These are phyloP conservation scores for Psilocybe mexicana DNA, from an alignment of 1,284 basidiomycete species.

Conservation along the genomic window DNA sequence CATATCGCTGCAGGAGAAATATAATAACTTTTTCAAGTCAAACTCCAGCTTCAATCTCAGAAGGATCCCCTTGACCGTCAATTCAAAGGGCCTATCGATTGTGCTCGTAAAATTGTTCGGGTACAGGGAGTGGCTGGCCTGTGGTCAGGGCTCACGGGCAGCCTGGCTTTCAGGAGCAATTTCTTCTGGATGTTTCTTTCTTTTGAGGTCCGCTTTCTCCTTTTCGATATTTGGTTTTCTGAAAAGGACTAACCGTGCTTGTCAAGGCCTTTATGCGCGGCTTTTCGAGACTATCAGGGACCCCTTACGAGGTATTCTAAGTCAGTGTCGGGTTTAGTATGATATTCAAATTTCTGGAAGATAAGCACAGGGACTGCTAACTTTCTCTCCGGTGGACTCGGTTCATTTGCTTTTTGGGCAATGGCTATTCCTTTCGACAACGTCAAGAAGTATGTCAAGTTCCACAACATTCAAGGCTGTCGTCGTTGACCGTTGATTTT, in stretches of 20 bases:
- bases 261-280: constrained; percentile 57
- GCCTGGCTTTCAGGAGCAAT: constrained; percentile 61
- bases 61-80: constrained; percentile 52
- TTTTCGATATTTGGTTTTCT: constrained; percentile 6
- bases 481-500: constrained; percentile 4
- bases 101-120: constrained; percentile 53
- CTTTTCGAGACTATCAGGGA: constrained; percentile 52
- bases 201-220: constrained; percentile 47
- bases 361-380: constrained; percentile 65
- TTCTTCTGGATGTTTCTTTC: constrained; percentile 72
- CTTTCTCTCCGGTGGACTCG: constrained; percentile 70
- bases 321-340: constrained; percentile 4
- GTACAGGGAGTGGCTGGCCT: constrained; percentile 59
- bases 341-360: constrained; percentile 31
- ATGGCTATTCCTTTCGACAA: constrained; percentile 79
- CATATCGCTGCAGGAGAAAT: background rate
- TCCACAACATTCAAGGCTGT: background rate
- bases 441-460: constrained; percentile 64
- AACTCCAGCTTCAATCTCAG: constrained; percentile 75
- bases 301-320: constrained; percentile 50
- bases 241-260: constrained; percentile 6
- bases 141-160: constrained; percentile 67
- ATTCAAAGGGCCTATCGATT: constrained; percentile 68
- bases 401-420: constrained; percentile 63
- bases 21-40: constrained; percentile 45